These are phyloP conservation scores for Dichotomopilus funicola DNA, from an alignment of 2,329 filamentous ascomycete species.

Conservation along the genomic window DNA sequence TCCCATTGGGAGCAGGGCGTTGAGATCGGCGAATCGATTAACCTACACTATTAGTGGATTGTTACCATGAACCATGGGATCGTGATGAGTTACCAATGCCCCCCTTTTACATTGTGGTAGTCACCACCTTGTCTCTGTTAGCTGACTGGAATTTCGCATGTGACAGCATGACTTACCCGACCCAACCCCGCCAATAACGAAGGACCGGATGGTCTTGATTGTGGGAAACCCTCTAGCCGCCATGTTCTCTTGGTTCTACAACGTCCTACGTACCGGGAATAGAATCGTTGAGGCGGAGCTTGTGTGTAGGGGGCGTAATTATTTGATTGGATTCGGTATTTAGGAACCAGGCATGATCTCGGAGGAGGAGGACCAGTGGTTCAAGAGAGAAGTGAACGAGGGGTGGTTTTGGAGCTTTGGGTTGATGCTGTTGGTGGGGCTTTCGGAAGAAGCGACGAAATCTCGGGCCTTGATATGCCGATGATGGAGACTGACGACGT, in stretches of 20 bases:
- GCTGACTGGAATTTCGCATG: neutral
- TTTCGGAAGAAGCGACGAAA: neutral
- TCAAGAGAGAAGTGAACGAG: neutral
- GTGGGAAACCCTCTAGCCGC: slow-evolving; percentile 57
- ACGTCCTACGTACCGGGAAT: neutral
- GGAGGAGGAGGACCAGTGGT: too few relatives aligned
- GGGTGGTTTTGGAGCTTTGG: neutral
- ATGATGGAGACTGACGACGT: slow-evolving; percentile 12
- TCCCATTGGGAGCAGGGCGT: slow-evolving; percentile 90
- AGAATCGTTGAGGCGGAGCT: too few relatives aligned
- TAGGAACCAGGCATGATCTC: too few relatives aligned
- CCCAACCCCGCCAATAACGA: slow-evolving; percentile 58
- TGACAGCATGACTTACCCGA: slow-evolving; percentile 36
- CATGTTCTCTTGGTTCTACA: slow-evolving; percentile 30
- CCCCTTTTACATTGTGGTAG: slow-evolving; percentile 84
- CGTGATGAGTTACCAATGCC: slow-evolving; percentile 50
- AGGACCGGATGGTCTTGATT: slow-evolving; percentile 70
- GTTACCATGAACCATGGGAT: too few relatives aligned
- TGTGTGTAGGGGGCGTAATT: too few relatives aligned
- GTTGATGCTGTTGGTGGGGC: slow-evolving; percentile 7
- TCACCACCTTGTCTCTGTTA: slow-evolving; percentile 55
- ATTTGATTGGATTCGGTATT: too few relatives aligned
- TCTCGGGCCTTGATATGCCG: slow-evolving; percentile 23
- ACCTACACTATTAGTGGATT: slow-evolving; percentile 51
- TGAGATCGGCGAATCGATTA: slow-evolving; percentile 86